Base-by-base conservation (phyloP, 129 eudicot genomes). In the Flaveria bidentis region DNA sequence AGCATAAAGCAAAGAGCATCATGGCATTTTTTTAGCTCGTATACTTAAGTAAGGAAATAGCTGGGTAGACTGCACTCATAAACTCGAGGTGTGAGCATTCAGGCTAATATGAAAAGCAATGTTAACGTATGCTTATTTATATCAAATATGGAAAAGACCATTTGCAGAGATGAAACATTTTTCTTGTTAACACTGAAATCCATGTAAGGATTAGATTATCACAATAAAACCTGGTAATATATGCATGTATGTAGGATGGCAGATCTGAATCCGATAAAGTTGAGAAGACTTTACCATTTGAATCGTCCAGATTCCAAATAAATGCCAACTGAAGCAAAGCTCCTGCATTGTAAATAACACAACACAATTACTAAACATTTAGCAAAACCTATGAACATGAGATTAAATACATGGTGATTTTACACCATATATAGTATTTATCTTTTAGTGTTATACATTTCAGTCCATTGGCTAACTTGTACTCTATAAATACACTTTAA, bases 261-360 rank as follows among this genome's bases (percentile, higher is more conserved):
- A 45, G 41, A 17, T 57, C 16, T 60, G 17, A 63, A 39, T 26
- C 50, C 9, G 55, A 26, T 69, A 63, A 47, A 60, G 71, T 52
- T 56, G 39, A 72, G 73, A 73, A 60, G 20, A 80, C 66, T 62
- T 14, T 86, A 90, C 98, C 98, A 63, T 80, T 53, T 33, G 96
- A 86, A 67, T 92, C 98, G 73, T 92, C 98, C 80, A 92, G 55
- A 69, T 80, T 88, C 62, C 91, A 68, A 47, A 92, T 90, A 80
- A 81, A 86, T 65, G 95, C 92, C 81, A 92, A 76, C 56, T 88
- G 98, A 80, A 86, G 63, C 72, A 90, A 76, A 66, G 89, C 90
- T 66, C 96, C 98, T 93, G 92, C 82, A 73, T 57, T 68, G 36
- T 74, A 74, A 66, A 14, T 23, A 17, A 39, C 53, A 60, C n/a